phyloP scores from a whole-genome alignment of 192 early-diverging fungal species.

The Coemansia sp. region DNA sequence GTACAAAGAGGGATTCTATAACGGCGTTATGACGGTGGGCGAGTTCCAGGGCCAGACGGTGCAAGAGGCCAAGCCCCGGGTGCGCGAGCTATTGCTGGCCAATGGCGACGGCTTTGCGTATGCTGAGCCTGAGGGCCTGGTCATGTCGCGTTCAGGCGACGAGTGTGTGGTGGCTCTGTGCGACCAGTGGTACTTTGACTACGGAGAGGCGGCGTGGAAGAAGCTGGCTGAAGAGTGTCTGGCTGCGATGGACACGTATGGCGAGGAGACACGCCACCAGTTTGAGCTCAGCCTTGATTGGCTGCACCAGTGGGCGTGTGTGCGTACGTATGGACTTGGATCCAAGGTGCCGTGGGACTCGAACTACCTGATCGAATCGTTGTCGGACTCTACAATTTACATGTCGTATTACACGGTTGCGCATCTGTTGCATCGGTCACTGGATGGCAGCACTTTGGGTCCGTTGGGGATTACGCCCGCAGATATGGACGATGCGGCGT shows the following conservation, averaged over 20 bases:
- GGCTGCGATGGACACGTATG: conserved; percentile 75
- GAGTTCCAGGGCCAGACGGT: conserved; percentile 81
- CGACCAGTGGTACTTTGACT: conserved; percentile 99
- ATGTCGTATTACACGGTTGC: conserved; percentile 99
- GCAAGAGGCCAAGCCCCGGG: conserved; percentile 85
- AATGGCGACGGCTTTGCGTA: conserved; percentile 77
- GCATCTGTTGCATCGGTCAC: conserved; percentile 82
- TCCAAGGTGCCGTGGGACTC: conserved; percentile 92
- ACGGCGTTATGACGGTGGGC: conserved; percentile 83
- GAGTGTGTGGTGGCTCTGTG: conserved; percentile 95
- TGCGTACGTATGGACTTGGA: conserved; percentile 90
- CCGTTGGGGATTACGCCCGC: conserved; percentile 73
- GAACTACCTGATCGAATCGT: conserved; percentile 89
- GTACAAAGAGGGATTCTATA: conserved; percentile 99
- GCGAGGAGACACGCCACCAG: conserved; percentile 78
- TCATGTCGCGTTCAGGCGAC: conserved; percentile 92
- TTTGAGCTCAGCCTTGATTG: conserved; percentile 87
- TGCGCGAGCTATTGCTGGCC: conserved; percentile 75
- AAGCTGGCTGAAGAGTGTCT: conserved; percentile 74
- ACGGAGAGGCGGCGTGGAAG: conserved; percentile 89
- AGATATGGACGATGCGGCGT: conserved; percentile 90
- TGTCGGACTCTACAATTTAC: conserved; percentile 99
- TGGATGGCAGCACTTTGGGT: conserved; percentile 81
- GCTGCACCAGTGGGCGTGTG: conserved; percentile 98
- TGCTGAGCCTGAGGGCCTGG: conserved; percentile 91